Conservation (phyloP, 2,329 filamentous ascomycete species). For the Alternaria dauci region DNA sequence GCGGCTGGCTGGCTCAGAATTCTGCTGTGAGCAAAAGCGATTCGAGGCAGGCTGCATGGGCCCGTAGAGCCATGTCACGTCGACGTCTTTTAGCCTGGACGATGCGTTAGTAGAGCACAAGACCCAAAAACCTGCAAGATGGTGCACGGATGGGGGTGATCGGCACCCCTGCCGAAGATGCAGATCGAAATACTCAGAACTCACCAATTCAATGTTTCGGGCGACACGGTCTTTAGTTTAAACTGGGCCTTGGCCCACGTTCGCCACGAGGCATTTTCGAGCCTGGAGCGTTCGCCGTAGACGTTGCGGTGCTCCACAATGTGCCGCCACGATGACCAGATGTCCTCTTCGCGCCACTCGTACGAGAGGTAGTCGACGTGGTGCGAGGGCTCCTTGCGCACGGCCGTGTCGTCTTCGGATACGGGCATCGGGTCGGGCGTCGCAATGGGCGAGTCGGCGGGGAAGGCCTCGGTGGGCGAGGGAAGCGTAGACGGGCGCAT, state of each 20-base stretch:
- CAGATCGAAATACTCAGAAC: constrained; percentile 48
- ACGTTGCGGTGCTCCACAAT: constrained; percentile 81
- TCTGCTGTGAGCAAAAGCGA: constrained; percentile 59
- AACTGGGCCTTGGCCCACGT: constrained; percentile 96
- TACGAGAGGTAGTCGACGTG: constrained; percentile 97
- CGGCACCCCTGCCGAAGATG: constrained; percentile 33
- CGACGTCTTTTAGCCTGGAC: constrained; percentile 89
- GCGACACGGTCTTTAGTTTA: constrained; percentile 83
- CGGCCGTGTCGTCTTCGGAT: constrained; percentile 80
- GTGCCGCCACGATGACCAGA: constrained; percentile 97
- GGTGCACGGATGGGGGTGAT: constrained; percentile 43
- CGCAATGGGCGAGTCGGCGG: constrained; percentile 57
- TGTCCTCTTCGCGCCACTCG: constrained; percentile 93
- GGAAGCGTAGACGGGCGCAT: constrained; percentile 53
- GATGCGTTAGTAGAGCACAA: constrained; percentile 40
- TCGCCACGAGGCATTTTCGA: constrained; percentile 97
- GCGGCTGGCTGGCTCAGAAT: constrained; percentile 61
- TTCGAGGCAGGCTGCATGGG: constrained; percentile 79
- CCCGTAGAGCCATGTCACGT: constrained; percentile 97
- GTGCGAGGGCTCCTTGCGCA: constrained; percentile 77
- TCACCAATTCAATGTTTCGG: constrained; percentile 93
- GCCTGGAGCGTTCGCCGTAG: constrained; percentile 79
- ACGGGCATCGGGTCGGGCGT: constrained; percentile 63
- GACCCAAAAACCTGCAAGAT: constrained; percentile 22
- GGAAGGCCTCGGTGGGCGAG: constrained; percentile 60